A percentile compares a stretch with the other conserved stretches of the same genome.
phyloP scores from a whole-genome alignment of 225 moss, liverwort and hornwort species.

The Ulota crispa region DNA sequence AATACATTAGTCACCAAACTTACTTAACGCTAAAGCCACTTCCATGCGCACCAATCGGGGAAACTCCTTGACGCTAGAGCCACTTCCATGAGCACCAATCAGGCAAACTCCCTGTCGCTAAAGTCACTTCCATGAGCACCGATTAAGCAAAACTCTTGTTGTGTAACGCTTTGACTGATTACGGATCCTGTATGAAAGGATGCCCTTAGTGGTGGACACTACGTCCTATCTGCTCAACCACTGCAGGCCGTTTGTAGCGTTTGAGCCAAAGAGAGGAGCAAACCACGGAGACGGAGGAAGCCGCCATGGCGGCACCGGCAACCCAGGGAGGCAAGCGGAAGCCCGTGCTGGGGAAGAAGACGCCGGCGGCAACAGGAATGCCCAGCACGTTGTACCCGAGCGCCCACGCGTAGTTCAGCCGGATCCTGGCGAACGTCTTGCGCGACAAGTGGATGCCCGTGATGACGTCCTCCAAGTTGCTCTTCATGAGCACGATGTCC shows the following conservation, averaged over 20 bases:
- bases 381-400: constrained; percentile 89
- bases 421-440: constrained; percentile 72
- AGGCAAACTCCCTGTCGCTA: no score
- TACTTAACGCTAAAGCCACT: no score
- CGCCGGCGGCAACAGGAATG: constrained; percentile 87
- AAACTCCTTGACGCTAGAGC: no score
- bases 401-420: constrained; percentile 94
- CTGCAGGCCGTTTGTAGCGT: constrained; percentile 72
- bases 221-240: constrained; percentile 37
- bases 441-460: constrained; percentile 86
- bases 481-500: constrained; percentile 94
- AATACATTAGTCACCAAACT: no score
- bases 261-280: constrained; percentile 92
- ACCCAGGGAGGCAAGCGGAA: constrained; percentile 95
- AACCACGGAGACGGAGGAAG: constrained; percentile 90
- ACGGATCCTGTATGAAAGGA: no score
- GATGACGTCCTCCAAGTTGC: constrained; percentile 93
- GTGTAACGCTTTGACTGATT: no score
- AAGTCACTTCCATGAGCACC: no score
- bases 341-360: constrained; percentile 68
- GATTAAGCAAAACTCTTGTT: no score
- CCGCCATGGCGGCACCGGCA: constrained; percentile 96
- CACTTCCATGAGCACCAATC: no score
- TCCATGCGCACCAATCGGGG: no score
- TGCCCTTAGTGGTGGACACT: background rate